These are phyloP conservation scores for Vitis hybrid DNA, from an alignment of 177 flowering plant species.

Conservation along the genomic window DNA sequence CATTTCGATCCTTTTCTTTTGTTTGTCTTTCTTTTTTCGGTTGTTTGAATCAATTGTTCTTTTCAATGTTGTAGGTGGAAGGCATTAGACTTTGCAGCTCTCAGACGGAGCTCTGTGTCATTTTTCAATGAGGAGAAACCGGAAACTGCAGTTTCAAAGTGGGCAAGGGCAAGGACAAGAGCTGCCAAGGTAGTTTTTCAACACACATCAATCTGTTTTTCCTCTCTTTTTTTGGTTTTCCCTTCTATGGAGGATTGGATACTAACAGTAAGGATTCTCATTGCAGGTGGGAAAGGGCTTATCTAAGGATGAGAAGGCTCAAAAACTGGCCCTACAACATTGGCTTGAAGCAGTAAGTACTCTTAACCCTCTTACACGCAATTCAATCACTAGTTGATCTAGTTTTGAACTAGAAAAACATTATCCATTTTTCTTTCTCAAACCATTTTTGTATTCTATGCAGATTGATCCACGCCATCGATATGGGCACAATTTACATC, in stretches of 20 bases:
- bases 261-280: neutral
- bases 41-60: neutral
- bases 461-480: conserved; percentile 84
- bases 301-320: conserved; percentile 66
- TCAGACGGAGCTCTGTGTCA: conserved; percentile 55
- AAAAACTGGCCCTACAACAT: conserved; percentile 65
- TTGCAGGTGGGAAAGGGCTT: conserved; percentile 70
- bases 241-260: neutral
- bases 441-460: neutral
- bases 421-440: too few species aligned
- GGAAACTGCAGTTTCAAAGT: conserved; percentile 56
- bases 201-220: neutral
- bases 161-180: conserved; percentile 71
- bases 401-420: too few species aligned
- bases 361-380: neutral
- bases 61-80: conserved; percentile 54
- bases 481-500: conserved; percentile 70
- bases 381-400: too few species aligned
- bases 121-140: conserved; percentile 57
- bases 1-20: neutral
- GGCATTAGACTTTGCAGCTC: conserved; percentile 62
- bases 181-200: conserved; percentile 56
- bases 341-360: conserved; percentile 83
- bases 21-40: neutral
- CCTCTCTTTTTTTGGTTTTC: neutral